Base-by-base conservation (phyloP, 148 eudicot species). In the Rhododendron vialii region DNA sequence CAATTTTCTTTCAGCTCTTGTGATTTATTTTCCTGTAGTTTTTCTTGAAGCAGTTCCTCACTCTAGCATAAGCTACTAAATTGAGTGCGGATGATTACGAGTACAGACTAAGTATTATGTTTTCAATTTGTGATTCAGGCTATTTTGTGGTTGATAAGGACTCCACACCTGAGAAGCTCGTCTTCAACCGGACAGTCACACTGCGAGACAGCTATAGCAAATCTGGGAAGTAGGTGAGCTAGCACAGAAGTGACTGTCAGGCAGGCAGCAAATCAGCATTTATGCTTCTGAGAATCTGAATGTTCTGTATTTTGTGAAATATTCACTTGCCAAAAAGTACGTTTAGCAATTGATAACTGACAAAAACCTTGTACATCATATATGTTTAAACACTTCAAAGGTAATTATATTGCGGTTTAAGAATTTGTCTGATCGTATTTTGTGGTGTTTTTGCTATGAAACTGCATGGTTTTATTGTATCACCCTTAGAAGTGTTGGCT, bases 61-160 rank as follows among this genome's bases (percentile, higher is more conserved):
- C 22, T 20, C 2, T 20, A 59, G 65, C 63, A 57, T 57, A 1
- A 5, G 5, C 65, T 20, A 6, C 26, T 22, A 59, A 59, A 5
- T 20, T n/a, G 0, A 8, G 12, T 33, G 35, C 36, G 73, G 61
- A n/a, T 55, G 20, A 10, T 50, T 9, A 26, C n/a, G 35, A n/a
- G 33, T 35, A 7, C 55, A 53, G 22, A 14, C 36, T 33, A 18
- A 53, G 26, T 45, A 35, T 78, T 22, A 7, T 75, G 57, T 36
- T 17, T 75, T 71, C 26, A 8, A 35, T 73, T 61, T 85, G 12
- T 61, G 59, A 80, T 76, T 85, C 88, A 96, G 98, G 99, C 30
- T 95, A 93, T 85, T 95, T 95, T 87, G 98, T 88, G 51, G 94
- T 95, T 24, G 99, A 96, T 57, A 91, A 92, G 87, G 98, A 96